A percentile compares a stretch with the other conserved stretches of the same genome.
These are phyloP conservation scores for Corymbia maculata DNA, from an alignment of 345 rosid species.

Conservation along the genomic window DNA sequence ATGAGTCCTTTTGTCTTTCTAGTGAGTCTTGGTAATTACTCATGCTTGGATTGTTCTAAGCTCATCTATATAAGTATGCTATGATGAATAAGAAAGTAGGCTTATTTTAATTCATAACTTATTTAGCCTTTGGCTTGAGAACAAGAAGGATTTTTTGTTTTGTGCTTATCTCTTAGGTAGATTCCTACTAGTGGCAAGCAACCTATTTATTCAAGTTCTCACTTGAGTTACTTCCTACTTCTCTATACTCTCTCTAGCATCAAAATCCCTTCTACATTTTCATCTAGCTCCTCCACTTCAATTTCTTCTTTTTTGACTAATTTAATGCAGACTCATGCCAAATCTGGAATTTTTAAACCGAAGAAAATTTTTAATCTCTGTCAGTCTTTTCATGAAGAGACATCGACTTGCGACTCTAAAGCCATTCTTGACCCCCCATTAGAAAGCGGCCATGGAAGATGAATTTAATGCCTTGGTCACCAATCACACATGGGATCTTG, in stretches of 20 bases:
- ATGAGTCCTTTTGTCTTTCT: neutral
- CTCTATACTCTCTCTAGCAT: neutral
- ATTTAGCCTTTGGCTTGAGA: neutral
- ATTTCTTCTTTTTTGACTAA: no score
- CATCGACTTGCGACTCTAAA: no score
- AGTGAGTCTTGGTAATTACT: neutral
- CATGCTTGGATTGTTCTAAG: neutral
- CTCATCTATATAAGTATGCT: neutral
- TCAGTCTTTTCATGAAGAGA: no score
- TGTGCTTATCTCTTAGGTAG: neutral
- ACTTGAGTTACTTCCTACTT: neutral
- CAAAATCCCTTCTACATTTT: no score
- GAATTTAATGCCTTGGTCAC: no score
- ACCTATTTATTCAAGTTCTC: neutral
- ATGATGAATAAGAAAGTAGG: neutral
- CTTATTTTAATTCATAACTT: neutral
- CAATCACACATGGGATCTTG: no score
- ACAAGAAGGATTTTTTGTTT: neutral
- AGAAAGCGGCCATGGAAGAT: no score
- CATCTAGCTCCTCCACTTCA: no score
- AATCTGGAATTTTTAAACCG: no score
- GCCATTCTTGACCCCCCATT: no score
- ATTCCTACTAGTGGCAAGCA: accelerated
- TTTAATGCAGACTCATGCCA: no score
- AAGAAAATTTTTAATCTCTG: no score